phyloP scores from a whole-genome alignment of 805 yeast species.

The Blastobotrys robertii region DNA sequence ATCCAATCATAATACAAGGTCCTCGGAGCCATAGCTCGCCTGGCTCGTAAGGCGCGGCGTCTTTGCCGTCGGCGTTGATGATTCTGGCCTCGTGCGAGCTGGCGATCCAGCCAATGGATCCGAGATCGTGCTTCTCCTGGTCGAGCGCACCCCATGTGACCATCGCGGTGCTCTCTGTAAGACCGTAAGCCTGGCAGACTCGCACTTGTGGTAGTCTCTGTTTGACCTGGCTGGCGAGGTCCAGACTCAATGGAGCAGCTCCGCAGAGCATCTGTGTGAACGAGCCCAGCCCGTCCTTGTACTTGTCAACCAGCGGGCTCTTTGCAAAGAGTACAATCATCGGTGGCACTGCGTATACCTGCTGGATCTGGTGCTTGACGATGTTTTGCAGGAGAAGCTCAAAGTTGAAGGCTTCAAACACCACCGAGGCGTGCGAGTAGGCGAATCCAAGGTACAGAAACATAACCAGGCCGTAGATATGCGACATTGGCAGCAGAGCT shows the following conservation, averaged over 20 bases:
- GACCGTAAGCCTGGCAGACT: constrained; percentile 16
- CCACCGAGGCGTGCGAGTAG: constrained; percentile 16
- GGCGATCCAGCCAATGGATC: constrained; percentile 36
- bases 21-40: constrained; percentile 55
- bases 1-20: constrained; percentile 43
- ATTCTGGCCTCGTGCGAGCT: constrained; percentile 44
- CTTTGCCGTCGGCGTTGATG: constrained; percentile 32
- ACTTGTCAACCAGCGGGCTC: constrained; percentile 34
- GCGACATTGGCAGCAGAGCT: constrained; percentile 15
- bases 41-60: constrained; percentile 36
- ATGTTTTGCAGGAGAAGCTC: constrained; percentile 22
- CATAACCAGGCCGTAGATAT: constrained; percentile 57
- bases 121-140: constrained; percentile 32
- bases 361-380: constrained; percentile 27
- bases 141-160: constrained; percentile 33
- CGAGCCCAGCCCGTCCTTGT: constrained; percentile 31
- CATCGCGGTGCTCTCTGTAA: constrained; percentile 54
- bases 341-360: constrained; percentile 35
- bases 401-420: constrained; percentile 28
- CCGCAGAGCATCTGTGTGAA: constrained; percentile 34
- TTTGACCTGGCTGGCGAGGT: constrained; percentile 8
- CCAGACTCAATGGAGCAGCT: constrained; percentile 37
- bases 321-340: constrained; percentile 37
- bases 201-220: constrained; percentile 14
- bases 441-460: constrained; percentile 60